Base-by-base conservation (phyloP, 2,329 filamentous ascomycete genomes). In the Aspergillus spinulosporus region DNA sequence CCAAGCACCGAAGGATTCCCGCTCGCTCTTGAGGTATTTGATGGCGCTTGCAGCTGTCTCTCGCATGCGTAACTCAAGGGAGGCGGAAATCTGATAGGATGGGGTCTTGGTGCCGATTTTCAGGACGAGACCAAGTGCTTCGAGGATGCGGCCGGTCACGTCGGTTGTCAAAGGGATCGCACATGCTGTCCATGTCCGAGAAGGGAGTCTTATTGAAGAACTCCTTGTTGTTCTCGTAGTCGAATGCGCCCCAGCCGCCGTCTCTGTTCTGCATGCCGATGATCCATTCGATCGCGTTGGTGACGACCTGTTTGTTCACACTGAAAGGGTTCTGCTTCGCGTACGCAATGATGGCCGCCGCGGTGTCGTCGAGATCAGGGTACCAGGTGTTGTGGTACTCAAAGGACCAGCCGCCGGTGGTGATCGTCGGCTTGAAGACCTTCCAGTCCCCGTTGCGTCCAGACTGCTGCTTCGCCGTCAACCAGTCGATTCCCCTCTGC, bases 201-300 rank as follows among this genome's bases (percentile, higher is more conserved):
- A 76, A 76, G 1, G 72, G 71, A 28, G 72, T 69, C 15, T 66
- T 66, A 46, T 75, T 71, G 4, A 74, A 57, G 31, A 64, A 74
- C 0, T 66, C 52, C 31, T 63, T 61, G 52, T 74, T 60, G 49
- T 74, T 75, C 5, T 72, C 62, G 3, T 56, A 34, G 48, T 75
- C 73, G 45, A 75, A 75, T 5, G 68, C 68, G 2, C 54, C 71
- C 72, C 70, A 75, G 0, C 72, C 73, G 34, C 72, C 72, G 50
- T 75, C 72, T 1, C 40, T n/a, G 52, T 71, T 72, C 44, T 75
- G 72, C 70, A 75, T 74, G 2, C 68, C 70, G 1, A 70, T 51
- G 3, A 73, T 60, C 71, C 72, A 74, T 3, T 57, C 54, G 0
- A 54, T 37, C 4, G 67, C 65, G 32, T 12, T 11, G 3, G 21